Percentiles rank a stretch among this genome's conserved stretches.
Evolutionary conservation across 2,329 filamentous ascomycete species (phyloP).

Genomic region (Colletotrichum acutatum): DNA sequence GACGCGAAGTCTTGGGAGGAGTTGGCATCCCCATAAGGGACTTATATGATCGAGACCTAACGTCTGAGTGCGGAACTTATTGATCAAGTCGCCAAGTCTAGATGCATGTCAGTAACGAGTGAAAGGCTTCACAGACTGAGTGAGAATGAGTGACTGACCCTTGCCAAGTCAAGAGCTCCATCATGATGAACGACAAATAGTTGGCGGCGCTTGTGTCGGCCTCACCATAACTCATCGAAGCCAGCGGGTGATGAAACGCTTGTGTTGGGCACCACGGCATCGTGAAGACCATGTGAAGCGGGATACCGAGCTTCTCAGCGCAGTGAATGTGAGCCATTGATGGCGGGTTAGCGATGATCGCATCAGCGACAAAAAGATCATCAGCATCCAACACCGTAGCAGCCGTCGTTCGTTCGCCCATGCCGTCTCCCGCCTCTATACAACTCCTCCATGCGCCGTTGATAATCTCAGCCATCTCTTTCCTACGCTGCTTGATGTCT

Average conservation of each 20-base stretch:
- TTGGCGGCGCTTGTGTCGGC: slow-evolving; percentile 72
- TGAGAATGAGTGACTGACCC: slow-evolving; percentile 52
- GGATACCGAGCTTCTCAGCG: slow-evolving; percentile 59
- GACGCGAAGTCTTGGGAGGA: slow-evolving; percentile 69
- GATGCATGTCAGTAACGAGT: slow-evolving; percentile 1
- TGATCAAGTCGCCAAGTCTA: slow-evolving; percentile 75
- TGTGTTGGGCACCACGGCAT: slow-evolving; percentile 81
- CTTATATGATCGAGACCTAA: slow-evolving; percentile 74
- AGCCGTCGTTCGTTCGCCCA: slow-evolving; percentile 41
- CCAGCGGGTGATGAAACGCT: slow-evolving; percentile 75
- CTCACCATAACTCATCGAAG: slow-evolving; percentile 67
- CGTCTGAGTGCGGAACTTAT: slow-evolving; percentile 71
- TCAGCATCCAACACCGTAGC: slow-evolving; percentile 39
- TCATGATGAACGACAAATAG: slow-evolving; percentile 74
- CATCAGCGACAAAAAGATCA: slow-evolving; percentile 62
- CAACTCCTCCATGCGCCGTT: slow-evolving; percentile 50
- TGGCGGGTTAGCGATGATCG: slow-evolving; percentile 65
- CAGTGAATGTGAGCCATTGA: slow-evolving; percentile 64
- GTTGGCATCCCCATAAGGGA: slow-evolving; percentile 73
- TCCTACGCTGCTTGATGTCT: slow-evolving; percentile 48
- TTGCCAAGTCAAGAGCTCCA: slow-evolving; percentile 82
- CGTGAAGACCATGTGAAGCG: slow-evolving; percentile 64
- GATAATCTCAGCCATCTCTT: slow-evolving; percentile 51
- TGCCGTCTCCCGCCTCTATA: slow-evolving; percentile 49
- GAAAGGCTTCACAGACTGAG: neutral